Conservation (phyloP, 768 basidiomycete species). For the Russula sp. region DNA sequence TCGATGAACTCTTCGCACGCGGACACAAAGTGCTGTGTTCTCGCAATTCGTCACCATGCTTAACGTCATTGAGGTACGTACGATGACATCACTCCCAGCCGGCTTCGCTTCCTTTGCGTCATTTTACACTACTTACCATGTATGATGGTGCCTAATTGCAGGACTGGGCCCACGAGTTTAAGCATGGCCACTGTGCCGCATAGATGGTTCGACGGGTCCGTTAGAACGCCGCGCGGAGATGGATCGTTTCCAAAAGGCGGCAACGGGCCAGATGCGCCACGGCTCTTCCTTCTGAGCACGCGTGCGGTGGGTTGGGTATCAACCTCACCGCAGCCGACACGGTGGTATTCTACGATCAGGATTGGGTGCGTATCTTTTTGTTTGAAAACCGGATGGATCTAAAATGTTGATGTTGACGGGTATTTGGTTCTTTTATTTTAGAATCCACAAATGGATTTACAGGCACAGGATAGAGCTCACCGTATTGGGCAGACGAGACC, state of each 20-base stretch:
- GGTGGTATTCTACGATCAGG: slow-evolving; percentile 91
- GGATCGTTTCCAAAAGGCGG: slow-evolving; percentile 75
- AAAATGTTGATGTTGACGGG: neutral
- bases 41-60: slow-evolving; percentile 97
- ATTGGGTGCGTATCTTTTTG: slow-evolving; percentile 62
- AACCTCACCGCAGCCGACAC: slow-evolving; percentile 83
- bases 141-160: slow-evolving; percentile 33
- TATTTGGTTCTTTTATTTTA: too few species aligned
- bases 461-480: slow-evolving; percentile 94
- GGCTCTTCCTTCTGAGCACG: slow-evolving; percentile 77
- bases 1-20: slow-evolving; percentile 74
- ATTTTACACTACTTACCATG: slow-evolving; percentile 4
- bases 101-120: slow-evolving; percentile 5
- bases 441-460: slow-evolving; percentile 96
- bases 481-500: slow-evolving; percentile 93
- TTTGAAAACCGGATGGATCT: neutral
- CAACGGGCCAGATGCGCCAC: slow-evolving; percentile 57
- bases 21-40: slow-evolving; percentile 81
- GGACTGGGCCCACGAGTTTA: slow-evolving; percentile 87
- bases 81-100: neutral
- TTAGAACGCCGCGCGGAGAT: slow-evolving; percentile 81
- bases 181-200: slow-evolving; percentile 81
- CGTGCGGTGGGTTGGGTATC: slow-evolving; percentile 74
- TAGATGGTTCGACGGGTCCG: slow-evolving; percentile 86
- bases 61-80: slow-evolving; percentile 86